Conservation (phyloP, 768 basidiomycete species). For the Naematelia aurantialba region DNA sequence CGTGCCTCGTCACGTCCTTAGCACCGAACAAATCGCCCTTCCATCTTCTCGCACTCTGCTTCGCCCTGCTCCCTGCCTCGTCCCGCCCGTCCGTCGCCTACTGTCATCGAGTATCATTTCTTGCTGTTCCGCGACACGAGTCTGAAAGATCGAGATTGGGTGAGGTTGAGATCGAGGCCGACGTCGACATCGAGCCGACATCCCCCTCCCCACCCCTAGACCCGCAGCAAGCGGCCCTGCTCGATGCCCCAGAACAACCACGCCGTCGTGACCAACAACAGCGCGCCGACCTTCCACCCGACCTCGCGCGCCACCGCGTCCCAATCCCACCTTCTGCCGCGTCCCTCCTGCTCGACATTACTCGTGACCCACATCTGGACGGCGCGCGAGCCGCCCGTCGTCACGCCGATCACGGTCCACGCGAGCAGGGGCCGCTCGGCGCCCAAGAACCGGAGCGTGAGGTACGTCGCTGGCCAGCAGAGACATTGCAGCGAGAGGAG, state of each 20-base stretch:
- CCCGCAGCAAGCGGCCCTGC: conserved; percentile 13
- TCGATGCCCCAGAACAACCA: conserved; percentile 45
- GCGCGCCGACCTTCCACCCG: conserved; percentile 37
- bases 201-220: not conserved
- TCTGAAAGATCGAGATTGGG: no score
- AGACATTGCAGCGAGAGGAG: conserved; percentile 90
- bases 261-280: conserved; percentile 37
- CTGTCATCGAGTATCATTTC: no score
- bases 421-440: conserved; percentile 71
- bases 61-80: not conserved
- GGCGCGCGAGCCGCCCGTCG: conserved; percentile 62
- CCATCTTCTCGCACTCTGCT: not conserved
- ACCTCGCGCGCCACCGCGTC: conserved; percentile 37
- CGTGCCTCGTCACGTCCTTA: not conserved
- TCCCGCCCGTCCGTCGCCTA: not conserved
- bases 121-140: no score
- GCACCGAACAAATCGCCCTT: no score
- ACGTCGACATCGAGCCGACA: no score
- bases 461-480: conserved; percentile 90
- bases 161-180: no score
- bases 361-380: conserved; percentile 95
- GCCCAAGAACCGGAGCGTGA: conserved; percentile 72
- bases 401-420: conserved; percentile 87
- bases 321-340: conserved; percentile 43
- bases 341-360: conserved; percentile 58